These are phyloP conservation scores for Cyberlindnera euphorbiae DNA, from an alignment of 805 yeast genomes.

Conservation along the genomic window DNA sequence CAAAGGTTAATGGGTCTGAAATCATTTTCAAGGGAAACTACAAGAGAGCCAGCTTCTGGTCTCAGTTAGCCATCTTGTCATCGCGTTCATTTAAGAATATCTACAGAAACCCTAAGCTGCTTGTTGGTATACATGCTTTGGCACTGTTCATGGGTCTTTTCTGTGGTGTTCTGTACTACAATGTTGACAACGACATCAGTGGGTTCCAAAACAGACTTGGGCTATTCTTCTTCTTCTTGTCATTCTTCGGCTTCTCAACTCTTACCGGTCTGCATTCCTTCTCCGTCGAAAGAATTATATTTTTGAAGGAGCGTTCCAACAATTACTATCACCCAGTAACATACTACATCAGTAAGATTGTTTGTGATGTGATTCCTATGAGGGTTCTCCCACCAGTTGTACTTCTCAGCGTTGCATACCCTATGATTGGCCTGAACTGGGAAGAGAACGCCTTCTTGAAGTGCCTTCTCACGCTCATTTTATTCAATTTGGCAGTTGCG, in stretches of 20 bases:
- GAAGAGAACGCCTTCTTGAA: slow-evolving; percentile 68
- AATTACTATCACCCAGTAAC: slow-evolving; percentile 87
- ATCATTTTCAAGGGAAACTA: slow-evolving; percentile 23
- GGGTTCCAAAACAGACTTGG: slow-evolving; percentile 97
- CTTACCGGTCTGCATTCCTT: slow-evolving; percentile 89
- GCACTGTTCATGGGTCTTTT: slow-evolving; percentile 74
- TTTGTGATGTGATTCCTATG: slow-evolving; percentile 90
- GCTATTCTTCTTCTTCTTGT: slow-evolving; percentile 81
- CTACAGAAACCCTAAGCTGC: slow-evolving; percentile 87
- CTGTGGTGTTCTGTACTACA: slow-evolving; percentile 81
- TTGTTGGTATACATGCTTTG: slow-evolving; percentile 77
- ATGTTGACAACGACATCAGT: slow-evolving; percentile 81
- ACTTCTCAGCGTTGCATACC: slow-evolving; percentile 76
- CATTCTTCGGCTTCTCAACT: slow-evolving; percentile 91
- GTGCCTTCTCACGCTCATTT: slow-evolving; percentile 61
- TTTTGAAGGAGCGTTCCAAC: slow-evolving; percentile 89
- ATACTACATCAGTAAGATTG: slow-evolving; percentile 77
- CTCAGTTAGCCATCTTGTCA: slow-evolving; percentile 70
- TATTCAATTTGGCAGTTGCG: slow-evolving; percentile 85
- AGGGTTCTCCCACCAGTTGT: slow-evolving; percentile 90
- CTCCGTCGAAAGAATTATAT: slow-evolving; percentile 81
- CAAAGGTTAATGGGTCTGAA: slow-evolving; percentile 19
- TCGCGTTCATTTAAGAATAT: slow-evolving; percentile 88
- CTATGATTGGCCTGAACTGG: slow-evolving; percentile 83
- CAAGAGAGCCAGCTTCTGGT: slow-evolving; percentile 47